Evolutionary conservation across 129 eudicot genomes (phyloP), one percentile per base, ranked within the genome.

Genomic region (Apium graveolens): DNA sequence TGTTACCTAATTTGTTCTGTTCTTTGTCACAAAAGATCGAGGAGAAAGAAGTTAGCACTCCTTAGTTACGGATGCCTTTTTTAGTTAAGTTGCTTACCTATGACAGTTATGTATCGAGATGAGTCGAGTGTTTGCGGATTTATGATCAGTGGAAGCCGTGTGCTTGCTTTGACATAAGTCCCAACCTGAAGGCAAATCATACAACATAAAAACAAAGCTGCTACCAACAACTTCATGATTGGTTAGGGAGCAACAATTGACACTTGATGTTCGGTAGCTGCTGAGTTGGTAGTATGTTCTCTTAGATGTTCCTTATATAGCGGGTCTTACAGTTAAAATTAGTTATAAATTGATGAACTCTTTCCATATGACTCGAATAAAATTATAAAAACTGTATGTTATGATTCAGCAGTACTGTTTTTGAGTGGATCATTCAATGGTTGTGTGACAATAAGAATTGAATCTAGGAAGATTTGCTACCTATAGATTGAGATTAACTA

Each of bases 71-170:
- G 43, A 70, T 37, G 41, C 26, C 41, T 34, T 20, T 37, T 27
- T 37, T 14, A 69, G 74, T 73, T 75, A n/a, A 39, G 26, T 74
- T 79, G 53, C 65, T 41, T 69, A 91, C 93, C 97, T 83, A 83
- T 89, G 55, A 91, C 80, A 63, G 88, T 84, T 43, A 91, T 51
- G 82, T 85, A 91, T 46, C 84, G 85, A 53, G 81, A 74, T 17
- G 88, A 81, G 49, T 74, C 81, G 49, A 85, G 84, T 74, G 86
- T 82, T 70, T 78, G 90, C 37, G 87, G 84, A 53, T 86, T 51
- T 42, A 78, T 51, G 45, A 83, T 66, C 76, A 86, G 45, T 5
- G 91, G 87, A n/a, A 84, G 84, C 27, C 81, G 80, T 57, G 79
- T 42, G 60, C 69, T 84, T 73, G 85, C 90, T 44, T 66, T 73